A percentile compares a stretch with the other conserved stretches of the same genome.
These are phyloP conservation scores for Hyaloscypha hepaticicola DNA, from an alignment of 495 filamentous ascomycete genomes.

Conservation along the genomic window DNA sequence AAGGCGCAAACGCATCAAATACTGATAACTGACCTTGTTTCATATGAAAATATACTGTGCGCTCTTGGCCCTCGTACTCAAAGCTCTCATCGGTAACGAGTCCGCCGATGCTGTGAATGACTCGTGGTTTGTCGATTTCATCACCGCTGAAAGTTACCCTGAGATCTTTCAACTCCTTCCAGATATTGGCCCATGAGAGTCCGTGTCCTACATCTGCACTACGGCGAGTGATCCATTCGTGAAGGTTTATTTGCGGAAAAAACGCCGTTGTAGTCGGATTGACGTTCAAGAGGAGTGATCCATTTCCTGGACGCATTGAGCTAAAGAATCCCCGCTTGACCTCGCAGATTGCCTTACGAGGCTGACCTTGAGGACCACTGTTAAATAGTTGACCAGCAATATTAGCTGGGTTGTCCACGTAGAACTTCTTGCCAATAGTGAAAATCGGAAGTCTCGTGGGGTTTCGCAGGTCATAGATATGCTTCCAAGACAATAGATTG, in stretches of 20 bases:
- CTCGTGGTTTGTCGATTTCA: background rate
- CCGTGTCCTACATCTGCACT: no score
- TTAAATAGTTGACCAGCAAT: no score
- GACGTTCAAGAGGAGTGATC: background rate
- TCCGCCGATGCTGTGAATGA: no score
- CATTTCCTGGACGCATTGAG: background rate
- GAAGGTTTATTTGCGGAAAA: background rate
- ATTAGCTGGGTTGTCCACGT: background rate
- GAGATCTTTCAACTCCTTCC: slow-evolving; percentile 1
- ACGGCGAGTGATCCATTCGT: background rate
- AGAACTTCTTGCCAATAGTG: background rate
- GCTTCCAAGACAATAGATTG: no score
- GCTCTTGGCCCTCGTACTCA: no score
- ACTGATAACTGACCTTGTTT: no score
- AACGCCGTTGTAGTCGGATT: slow-evolving; percentile 8
- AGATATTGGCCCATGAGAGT: background rate
- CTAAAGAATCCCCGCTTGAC: slow-evolving; percentile 3
- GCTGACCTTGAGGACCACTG: background rate
- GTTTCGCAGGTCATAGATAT: no score
- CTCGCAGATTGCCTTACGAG: background rate
- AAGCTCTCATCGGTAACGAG: no score
- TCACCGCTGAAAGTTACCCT: background rate
- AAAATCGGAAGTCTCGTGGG: no score
- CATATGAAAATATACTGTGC: no score
- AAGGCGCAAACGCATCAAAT: no score